Percentiles rank a stretch among this genome's conserved stretches.
Conservation (phyloP, 345 rosid species). For the Stellera chamaejasme region DNA sequence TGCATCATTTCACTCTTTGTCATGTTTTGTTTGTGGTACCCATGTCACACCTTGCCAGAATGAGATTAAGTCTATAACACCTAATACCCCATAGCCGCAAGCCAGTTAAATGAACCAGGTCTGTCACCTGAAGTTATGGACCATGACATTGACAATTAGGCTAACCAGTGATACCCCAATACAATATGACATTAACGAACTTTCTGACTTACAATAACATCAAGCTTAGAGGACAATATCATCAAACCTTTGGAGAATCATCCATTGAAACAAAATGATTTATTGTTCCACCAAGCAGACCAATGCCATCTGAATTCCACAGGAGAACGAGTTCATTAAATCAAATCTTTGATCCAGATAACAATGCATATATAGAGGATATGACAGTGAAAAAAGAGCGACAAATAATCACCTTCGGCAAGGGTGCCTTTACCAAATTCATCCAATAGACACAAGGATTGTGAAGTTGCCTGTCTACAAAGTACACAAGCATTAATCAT, state of each 20-base stretch:
- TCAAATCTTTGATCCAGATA: neutral
- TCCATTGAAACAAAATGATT: slow-evolving; percentile 49
- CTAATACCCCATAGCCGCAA: no score
- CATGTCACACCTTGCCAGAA: no score
- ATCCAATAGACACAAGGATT: slow-evolving; percentile 82
- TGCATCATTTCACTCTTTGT: no score
- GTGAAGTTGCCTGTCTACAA: slow-evolving; percentile 83
- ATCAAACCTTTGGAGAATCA: slow-evolving; percentile 82
- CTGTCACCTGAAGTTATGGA: no score
- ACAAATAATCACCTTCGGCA: slow-evolving; percentile 51
- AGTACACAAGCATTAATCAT: slow-evolving; percentile 8
- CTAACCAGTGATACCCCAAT: no score
- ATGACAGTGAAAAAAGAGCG: neutral
- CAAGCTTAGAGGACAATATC: slow-evolving; percentile 11
- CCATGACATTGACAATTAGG: no score
- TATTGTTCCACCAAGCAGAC: slow-evolving; percentile 94
- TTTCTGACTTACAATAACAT: no score
- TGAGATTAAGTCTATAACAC: no score
- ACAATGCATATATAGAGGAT: neutral
- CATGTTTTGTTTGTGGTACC: no score
- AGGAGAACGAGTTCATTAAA: slow-evolving; percentile 2
- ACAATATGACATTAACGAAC: no score
- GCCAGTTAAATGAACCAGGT: no score
- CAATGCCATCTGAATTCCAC: slow-evolving; percentile 70
- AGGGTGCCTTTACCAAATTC: slow-evolving; percentile 99